Evolutionary conservation across 768 basidiomycete genomes (phyloP).

Genomic region (Tephrocybe sp.): DNA sequence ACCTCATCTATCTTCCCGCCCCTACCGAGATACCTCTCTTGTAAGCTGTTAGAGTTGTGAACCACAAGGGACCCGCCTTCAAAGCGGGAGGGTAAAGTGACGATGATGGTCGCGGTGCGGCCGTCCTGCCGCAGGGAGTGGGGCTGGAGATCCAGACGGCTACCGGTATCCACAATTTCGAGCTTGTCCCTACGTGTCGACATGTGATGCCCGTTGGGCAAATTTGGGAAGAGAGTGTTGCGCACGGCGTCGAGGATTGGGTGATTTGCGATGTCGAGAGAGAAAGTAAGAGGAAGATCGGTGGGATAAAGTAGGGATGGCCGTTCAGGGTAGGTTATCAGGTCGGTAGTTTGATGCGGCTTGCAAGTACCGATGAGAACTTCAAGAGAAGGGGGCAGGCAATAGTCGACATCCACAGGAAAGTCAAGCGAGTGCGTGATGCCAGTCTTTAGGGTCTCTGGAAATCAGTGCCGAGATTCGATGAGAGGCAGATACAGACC

Average conservation of each 20-base stretch:
- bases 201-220: constrained; percentile 70
- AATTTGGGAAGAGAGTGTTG: constrained; percentile 67
- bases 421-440: constrained; percentile 82
- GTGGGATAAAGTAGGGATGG: constrained; percentile 75
- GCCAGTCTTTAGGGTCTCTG: constrained; percentile 51
- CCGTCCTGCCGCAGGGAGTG: constrained; percentile 59
- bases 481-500: constrained; percentile 36
- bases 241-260: constrained; percentile 80
- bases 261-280: constrained; percentile 79
- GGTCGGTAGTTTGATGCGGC: constrained; percentile 57
- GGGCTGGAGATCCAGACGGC: constrained; percentile 55
- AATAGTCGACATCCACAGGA: constrained; percentile 75
- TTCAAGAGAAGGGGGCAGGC: constrained; percentile 74
- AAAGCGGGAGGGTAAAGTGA: constrained; percentile 75
- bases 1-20: constrained; percentile 66
- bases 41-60: constrained; percentile 50
- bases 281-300: constrained; percentile 69
- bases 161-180: constrained; percentile 65
- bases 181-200: constrained; percentile 66
- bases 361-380: constrained; percentile 75
- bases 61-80: constrained; percentile 68
- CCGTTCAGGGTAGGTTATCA: constrained; percentile 53
- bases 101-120: constrained; percentile 68
- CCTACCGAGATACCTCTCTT: constrained; percentile 63
- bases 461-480: neutral